A percentile compares a stretch with the other conserved stretches of the same genome.
Conservation (phyloP, 192 early-diverging fungal genomes). For the Podila clonocystis region DNA sequence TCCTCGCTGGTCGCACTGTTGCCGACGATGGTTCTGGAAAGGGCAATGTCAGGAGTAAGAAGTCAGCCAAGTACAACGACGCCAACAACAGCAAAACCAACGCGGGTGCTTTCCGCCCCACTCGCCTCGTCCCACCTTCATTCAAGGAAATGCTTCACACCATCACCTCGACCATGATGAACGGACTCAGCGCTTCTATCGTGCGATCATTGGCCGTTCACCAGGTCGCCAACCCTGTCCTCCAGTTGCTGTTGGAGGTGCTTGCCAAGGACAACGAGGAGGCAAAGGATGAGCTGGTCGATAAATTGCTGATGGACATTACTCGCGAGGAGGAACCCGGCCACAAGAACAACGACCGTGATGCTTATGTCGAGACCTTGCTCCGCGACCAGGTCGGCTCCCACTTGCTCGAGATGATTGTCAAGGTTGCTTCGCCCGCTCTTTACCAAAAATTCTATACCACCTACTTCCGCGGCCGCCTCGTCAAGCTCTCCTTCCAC, state of each 20-base stretch:
- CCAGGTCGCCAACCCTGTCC: conserved; percentile 80
- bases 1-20: conserved; percentile 73
- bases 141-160: conserved; percentile 68
- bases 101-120: conserved; percentile 38
- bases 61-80: conserved; percentile 70
- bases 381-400: conserved; percentile 80
- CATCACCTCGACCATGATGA: conserved; percentile 62
- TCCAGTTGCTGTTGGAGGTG: conserved; percentile 68
- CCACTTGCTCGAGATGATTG: conserved; percentile 80
- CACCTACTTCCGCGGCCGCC: conserved; percentile 68
- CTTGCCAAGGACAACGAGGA: conserved; percentile 50
- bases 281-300: conserved; percentile 59
- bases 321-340: conserved; percentile 55
- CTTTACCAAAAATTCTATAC: conserved; percentile 73
- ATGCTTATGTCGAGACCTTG: conserved; percentile 65
- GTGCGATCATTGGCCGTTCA: conserved; percentile 69
- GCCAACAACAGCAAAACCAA: conserved; percentile 60
- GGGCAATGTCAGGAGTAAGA: conserved; percentile 76
- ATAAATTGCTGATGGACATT: conserved; percentile 67
- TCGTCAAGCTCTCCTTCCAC: conserved; percentile 72
- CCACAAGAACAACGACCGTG: conserved; percentile 54
- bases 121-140: conserved; percentile 66
- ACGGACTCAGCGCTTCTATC: conserved; percentile 58
- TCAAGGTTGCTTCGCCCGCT: conserved; percentile 58
- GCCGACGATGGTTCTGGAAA: conserved; percentile 59